Evolutionary conservation across 345 rosid species (phyloP).

Genomic region (Brassica incana): DNA sequence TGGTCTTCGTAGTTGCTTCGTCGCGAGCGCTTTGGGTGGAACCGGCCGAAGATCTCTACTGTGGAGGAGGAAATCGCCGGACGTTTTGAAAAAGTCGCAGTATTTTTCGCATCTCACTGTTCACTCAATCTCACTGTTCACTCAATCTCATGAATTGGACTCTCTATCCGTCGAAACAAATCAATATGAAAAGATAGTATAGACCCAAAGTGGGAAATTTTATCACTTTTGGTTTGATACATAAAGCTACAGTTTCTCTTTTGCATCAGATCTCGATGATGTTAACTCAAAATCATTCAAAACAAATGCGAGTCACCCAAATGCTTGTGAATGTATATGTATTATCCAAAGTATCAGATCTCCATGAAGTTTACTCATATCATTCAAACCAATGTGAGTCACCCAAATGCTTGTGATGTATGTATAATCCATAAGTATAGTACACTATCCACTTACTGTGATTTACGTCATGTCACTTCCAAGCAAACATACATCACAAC

Average conservation of each 20-base stretch:
- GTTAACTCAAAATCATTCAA: slow-evolving; percentile 53
- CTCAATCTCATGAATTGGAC: no score
- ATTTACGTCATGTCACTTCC: slow-evolving; percentile 18
- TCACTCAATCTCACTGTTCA: no score
- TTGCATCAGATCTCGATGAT: slow-evolving; percentile 53
- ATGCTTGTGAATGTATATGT: slow-evolving; percentile 40
- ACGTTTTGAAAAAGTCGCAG: no score
- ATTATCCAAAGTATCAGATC: slow-evolving; percentile 18
- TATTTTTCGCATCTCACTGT: no score
- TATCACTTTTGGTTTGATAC: slow-evolving; percentile 57
- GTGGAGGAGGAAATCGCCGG: no score
- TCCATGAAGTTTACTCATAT: slow-evolving; percentile 46
- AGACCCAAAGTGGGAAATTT: slow-evolving; percentile 47
- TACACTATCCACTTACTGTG: slow-evolving; percentile 14
- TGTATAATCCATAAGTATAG: slow-evolving; percentile 11
- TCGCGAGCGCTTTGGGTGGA: no score
- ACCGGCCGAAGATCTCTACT: no score
- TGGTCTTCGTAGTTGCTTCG: no score
- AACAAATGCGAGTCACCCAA: slow-evolving; percentile 35
- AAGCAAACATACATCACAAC: neutral
- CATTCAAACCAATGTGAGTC: slow-evolving; percentile 48
- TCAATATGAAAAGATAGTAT: slow-evolving; percentile 49
- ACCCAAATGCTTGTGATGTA: slow-evolving; percentile 43
- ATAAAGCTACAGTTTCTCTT: slow-evolving; percentile 56
- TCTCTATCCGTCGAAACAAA: neutral